phyloP scores from a whole-genome alignment of 345 rosid genomes.

The Garcia nutans region DNA sequence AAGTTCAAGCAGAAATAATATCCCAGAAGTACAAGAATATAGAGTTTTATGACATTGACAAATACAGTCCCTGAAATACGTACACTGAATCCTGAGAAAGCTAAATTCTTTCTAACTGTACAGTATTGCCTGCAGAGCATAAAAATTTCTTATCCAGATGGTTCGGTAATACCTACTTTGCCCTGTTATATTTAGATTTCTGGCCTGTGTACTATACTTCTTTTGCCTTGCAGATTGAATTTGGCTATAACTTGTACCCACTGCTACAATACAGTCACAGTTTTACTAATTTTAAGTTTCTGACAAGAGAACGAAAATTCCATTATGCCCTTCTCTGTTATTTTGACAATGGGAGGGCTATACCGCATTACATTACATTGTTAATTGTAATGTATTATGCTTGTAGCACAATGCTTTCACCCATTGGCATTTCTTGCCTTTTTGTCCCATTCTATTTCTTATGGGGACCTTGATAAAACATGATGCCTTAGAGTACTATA shows the following conservation, averaged over 20 bases:
- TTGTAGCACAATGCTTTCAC: too few relatives aligned
- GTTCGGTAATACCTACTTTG: neutral
- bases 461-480: too few relatives aligned
- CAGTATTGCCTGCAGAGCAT: neutral
- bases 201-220: neutral
- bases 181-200: neutral
- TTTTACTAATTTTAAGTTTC: neutral
- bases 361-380: too few relatives aligned
- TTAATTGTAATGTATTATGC: too few relatives aligned
- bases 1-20: conserved; percentile 92
- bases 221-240: neutral
- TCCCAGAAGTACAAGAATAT: conserved; percentile 95
- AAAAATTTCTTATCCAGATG: neutral
- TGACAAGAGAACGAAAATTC: too few relatives aligned
- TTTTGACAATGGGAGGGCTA: too few relatives aligned
- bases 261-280: neutral
- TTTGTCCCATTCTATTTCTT: too few relatives aligned
- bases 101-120: neutral
- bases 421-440: too few relatives aligned
- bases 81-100: neutral
- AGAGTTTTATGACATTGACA: conserved; percentile 79
- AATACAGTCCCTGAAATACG: conserved; percentile 27
- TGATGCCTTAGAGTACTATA: too few relatives aligned
- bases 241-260: conserved; percentile 6
- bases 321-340: too few relatives aligned